Evolutionary conservation across 139 green algal genomes (phyloP), one percentile per base, ranked within the genome.

Genomic region (Mychonastes homosphaera): DNA sequence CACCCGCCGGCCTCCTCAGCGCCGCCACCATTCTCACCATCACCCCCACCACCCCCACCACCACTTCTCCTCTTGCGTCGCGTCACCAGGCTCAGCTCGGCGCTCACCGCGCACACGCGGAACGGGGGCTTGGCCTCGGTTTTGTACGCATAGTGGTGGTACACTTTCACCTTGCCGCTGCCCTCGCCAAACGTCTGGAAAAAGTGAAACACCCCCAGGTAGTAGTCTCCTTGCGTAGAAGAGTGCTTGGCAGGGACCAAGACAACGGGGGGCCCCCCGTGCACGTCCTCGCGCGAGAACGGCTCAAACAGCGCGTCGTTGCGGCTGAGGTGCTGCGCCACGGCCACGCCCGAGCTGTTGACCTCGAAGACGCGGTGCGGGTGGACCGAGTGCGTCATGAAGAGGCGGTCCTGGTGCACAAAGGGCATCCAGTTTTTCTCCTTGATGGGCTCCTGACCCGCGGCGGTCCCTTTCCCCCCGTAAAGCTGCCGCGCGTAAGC

Each of bases 371-470:
- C 58, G 21, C 58, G 33, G 27, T 65, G 58, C 30, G 61, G 61
- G 35, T 56, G 18, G 3, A 67, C 51, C 35, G 50, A 49, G 61
- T 67, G 61, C 50, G 54, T 51, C 40, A 61, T 55, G 21, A 48
- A 53, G 7, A 67, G 32, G 23, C 61, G 50, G 7, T 61, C 61
- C 19, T 61, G 36, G 30, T 33, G 57, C 13, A 67, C 39, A 39
- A 67, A 67, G 19, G 61, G 61, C 61, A 67, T 67, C 61, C 61
- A 67, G 41, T 67, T 67, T 30, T 67, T 67, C 51, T 67, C 61
- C 51, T 40, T 56, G 27, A 55, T 32, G 24, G 47, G 47, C 10
- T 32, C 47, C n/a, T 52, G 44, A 19, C n/a, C 15, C 6, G 24
- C 47, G 15, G 47, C 12, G 7, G 8, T 18, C 26, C 10, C n/a